Conservation (phyloP, 139 green algal species). For the Yamagishiella unicocca region DNA sequence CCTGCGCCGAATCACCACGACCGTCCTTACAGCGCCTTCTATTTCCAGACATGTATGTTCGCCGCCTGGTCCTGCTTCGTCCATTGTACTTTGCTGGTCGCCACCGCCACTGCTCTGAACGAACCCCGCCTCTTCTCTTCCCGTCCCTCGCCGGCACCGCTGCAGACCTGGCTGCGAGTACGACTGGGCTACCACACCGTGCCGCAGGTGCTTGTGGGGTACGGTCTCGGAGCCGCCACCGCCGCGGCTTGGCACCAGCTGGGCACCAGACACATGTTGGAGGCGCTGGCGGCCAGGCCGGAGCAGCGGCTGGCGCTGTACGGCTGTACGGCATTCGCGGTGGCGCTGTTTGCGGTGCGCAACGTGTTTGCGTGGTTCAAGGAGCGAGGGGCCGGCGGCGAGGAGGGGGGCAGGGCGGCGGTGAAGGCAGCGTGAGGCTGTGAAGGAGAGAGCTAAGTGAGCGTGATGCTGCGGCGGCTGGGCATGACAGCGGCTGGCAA, state of each 20-base stretch:
- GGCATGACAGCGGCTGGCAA: too few species aligned
- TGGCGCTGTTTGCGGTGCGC: conserved; percentile 34
- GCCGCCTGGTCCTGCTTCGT: too few species aligned
- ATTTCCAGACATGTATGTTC: too few species aligned
- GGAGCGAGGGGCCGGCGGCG: neutral
- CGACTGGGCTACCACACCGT: conserved; percentile 78
- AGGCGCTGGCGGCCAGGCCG: neutral
- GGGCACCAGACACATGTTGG: neutral
- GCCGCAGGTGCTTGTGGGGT: conserved; percentile 73
- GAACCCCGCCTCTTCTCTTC: too few species aligned
- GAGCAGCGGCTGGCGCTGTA: conserved; percentile 1
- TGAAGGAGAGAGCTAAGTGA: neutral
- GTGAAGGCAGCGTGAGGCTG: conserved; percentile 13
- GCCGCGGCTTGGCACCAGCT: conserved; percentile 51
- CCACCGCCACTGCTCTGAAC: neutral
- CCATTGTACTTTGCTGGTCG: too few species aligned
- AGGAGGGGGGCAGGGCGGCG: neutral
- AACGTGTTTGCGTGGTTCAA: conserved; percentile 47
- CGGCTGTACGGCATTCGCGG: conserved; percentile 12
- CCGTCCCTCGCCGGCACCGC: too few species aligned
- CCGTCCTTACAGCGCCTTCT: too few species aligned
- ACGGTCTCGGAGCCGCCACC: conserved; percentile 58
- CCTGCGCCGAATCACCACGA: too few species aligned
- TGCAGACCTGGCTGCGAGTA: conserved; percentile 79
- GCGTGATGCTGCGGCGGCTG: neutral